phyloP scores from a whole-genome alignment of 306 rosid genomes.

The Spatholobus suberectus region DNA sequence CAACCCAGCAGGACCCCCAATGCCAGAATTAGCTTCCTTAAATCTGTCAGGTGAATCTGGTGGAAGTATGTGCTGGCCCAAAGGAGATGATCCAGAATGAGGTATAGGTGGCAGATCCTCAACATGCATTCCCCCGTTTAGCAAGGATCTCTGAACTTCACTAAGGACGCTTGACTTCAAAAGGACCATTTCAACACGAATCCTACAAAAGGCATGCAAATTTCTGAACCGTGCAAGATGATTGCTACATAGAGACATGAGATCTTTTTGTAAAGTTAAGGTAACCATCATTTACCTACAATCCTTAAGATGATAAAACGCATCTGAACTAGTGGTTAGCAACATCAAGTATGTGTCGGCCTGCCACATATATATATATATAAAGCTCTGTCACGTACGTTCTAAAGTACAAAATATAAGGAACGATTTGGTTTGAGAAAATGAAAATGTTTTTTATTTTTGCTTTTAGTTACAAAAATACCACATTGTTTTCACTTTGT shows the following conservation, averaged over 20 bases:
- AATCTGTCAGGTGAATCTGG: slow-evolving; percentile 84
- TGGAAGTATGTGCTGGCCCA: slow-evolving; percentile 68
- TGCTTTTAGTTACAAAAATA: background rate
- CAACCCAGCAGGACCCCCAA: slow-evolving; percentile 92
- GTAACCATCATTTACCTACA: slow-evolving; percentile 72
- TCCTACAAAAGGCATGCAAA: slow-evolving; percentile 63
- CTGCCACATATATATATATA: slow-evolving; percentile 59
- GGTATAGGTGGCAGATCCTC: slow-evolving; percentile 83
- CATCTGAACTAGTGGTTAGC: slow-evolving; percentile 92
- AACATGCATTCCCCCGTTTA: slow-evolving; percentile 97
- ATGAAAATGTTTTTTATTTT: background rate
- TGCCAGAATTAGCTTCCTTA: slow-evolving; percentile 59
- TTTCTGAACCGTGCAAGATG: slow-evolving; percentile 40
- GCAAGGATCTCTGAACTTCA: slow-evolving; percentile 96
- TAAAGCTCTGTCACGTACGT: slow-evolving; percentile 26
- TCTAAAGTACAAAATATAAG: slow-evolving; percentile 3
- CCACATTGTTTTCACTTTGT: background rate
- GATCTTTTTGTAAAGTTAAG: slow-evolving; percentile 26
- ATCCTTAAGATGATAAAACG: slow-evolving; percentile 96
- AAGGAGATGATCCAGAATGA: slow-evolving; percentile 66
- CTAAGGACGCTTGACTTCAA: slow-evolving; percentile 89
- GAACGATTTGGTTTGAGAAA: background rate
- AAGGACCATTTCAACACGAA: slow-evolving; percentile 83
- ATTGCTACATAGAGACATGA: slow-evolving; percentile 16
- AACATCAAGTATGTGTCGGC: slow-evolving; percentile 88